Conservation (phyloP, 2,329 filamentous ascomycete species). For the Escovopsis weberi region DNA sequence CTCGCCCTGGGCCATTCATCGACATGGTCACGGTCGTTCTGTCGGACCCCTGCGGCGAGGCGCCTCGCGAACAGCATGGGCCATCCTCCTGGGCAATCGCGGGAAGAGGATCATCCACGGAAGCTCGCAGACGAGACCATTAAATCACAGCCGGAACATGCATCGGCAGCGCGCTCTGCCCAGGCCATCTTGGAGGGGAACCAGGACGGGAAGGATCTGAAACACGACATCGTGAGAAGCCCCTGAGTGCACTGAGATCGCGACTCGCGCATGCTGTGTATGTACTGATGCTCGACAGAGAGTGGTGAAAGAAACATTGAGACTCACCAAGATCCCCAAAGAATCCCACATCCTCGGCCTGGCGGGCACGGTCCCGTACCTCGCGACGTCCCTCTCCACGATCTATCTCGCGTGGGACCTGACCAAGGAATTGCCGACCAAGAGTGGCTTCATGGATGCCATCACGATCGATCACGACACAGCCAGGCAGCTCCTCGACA, state of each 20-base stretch:
- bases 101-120: too few species aligned
- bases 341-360: slow-evolving; percentile 55
- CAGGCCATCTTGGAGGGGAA: slow-evolving; percentile 32
- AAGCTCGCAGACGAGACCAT: too few species aligned
- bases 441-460: slow-evolving; percentile 34
- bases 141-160: slow-evolving; percentile 37
- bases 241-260: not conserved
- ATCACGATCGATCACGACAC: slow-evolving; percentile 55
- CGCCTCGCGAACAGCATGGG: too few species aligned
- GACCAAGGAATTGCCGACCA: slow-evolving; percentile 49
- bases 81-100: too few species aligned
- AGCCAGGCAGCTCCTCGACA: slow-evolving; percentile 55
- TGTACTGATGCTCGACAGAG: slow-evolving; percentile 26
- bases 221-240: slow-evolving; percentile 36
- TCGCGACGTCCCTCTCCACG: slow-evolving; percentile 70
- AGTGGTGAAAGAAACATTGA: slow-evolving; percentile 55
- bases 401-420: slow-evolving; percentile 73
- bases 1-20: not conserved
- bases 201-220: slow-evolving; percentile 20
- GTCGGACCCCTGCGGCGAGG: too few species aligned
- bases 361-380: slow-evolving; percentile 71
- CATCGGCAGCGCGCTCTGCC: slow-evolving; percentile 42
- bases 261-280: too few species aligned
- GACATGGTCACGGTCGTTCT: too few species aligned
- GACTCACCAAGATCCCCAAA: slow-evolving; percentile 47